These are phyloP conservation scores for Stagonosporopsis rhizophila DNA, from an alignment of 2,329 filamentous ascomycete species.

Conservation along the genomic window DNA sequence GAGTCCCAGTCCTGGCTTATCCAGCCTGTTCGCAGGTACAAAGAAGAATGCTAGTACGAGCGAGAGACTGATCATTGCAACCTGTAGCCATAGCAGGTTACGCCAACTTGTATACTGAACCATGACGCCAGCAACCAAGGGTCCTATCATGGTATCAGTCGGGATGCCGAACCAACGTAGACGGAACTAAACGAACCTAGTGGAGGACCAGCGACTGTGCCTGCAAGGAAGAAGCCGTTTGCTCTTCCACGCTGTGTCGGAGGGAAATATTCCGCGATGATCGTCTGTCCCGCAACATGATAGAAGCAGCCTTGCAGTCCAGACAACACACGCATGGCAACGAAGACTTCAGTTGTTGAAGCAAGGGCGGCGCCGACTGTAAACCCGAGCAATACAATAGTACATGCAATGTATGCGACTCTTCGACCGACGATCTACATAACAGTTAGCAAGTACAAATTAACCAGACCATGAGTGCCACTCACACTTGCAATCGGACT, in stretches of 20 bases:
- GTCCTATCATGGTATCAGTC: constrained; percentile 23
- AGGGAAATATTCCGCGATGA: constrained; percentile 30
- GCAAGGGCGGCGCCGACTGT: constrained; percentile 24
- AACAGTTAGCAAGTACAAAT: not conserved
- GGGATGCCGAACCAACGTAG: not conserved
- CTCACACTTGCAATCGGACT: constrained; percentile 22
- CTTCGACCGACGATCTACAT: constrained; percentile 21
- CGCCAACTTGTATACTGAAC: constrained; percentile 41
- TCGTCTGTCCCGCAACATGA: constrained; percentile 26
- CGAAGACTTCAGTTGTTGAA: constrained; percentile 18
- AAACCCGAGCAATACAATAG: constrained; percentile 20
- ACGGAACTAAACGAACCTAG: constrained; percentile 22
- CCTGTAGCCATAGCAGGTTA: constrained; percentile 45
- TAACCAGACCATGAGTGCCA: not conserved
- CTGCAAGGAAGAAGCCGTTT: constrained; percentile 54
- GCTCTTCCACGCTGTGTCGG: constrained; percentile 52
- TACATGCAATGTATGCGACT: constrained; percentile 20
- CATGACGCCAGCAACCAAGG: constrained; percentile 43
- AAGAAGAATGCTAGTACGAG: constrained; percentile 39
- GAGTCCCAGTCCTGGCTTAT: constrained; percentile 9
- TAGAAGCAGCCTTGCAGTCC: constrained; percentile 27
- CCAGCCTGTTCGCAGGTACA: constrained; percentile 16
- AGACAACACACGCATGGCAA: constrained; percentile 23
- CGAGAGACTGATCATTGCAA: constrained; percentile 37
- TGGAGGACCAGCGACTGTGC: constrained; percentile 53